phyloP scores from a whole-genome alignment of 768 basidiomycete genomes.

The Steccherinum ochraceum region DNA sequence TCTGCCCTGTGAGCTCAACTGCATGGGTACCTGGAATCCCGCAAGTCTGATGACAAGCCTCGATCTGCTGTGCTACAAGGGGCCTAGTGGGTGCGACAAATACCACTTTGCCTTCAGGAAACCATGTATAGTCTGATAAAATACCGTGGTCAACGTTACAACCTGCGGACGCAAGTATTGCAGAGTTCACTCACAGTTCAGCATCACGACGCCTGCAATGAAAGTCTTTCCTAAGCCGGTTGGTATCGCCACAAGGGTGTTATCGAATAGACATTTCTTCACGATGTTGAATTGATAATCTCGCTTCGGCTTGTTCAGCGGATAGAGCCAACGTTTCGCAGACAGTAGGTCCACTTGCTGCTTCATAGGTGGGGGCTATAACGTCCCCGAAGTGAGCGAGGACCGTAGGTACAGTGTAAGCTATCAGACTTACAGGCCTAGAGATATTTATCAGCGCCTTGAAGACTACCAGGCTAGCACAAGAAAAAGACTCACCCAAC shows the following conservation, averaged over 20 bases:
- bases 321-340: slow-evolving; percentile 85
- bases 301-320: slow-evolving; percentile 80
- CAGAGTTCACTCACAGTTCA: slow-evolving; percentile 80
- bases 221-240: slow-evolving; percentile 98
- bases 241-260: slow-evolving; percentile 89
- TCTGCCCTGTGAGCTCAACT: slow-evolving; percentile 80
- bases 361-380: slow-evolving; percentile 72
- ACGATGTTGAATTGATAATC: slow-evolving; percentile 96
- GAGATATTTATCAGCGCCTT: background rate
- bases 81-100: slow-evolving; percentile 97
- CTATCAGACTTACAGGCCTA: background rate
- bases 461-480: background rate
- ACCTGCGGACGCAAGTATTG: too few species aligned
- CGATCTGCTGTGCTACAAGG: slow-evolving; percentile 90
- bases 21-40: slow-evolving; percentile 89
- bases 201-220: slow-evolving; percentile 94
- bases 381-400: background rate
- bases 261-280: slow-evolving; percentile 78
- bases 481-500: slow-evolving; percentile 18
- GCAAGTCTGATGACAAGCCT: slow-evolving; percentile 88
- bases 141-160: too few species aligned
- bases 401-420: background rate
- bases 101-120: slow-evolving; percentile 84
- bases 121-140: slow-evolving; percentile 79
- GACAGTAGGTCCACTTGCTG: slow-evolving; percentile 70